Evolutionary conservation across 345 rosid genomes (phyloP), one percentile per base, ranked within the genome.

Genomic region (Brassica carinata): DNA sequence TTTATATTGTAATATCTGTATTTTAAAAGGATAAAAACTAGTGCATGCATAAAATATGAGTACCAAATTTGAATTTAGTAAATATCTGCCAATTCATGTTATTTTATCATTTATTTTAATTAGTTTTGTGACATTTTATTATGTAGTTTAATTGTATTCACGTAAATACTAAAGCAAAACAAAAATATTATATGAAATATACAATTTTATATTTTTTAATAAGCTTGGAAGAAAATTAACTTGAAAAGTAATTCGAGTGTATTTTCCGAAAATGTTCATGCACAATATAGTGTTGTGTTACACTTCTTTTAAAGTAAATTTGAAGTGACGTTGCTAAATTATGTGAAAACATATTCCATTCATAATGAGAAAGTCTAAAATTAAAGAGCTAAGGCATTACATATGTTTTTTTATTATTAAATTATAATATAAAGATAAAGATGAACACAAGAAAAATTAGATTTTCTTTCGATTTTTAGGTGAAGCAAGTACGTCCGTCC

Each of bases 331-430:
- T 34, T 4, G 1, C 5, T 23, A 43, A 72, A 48, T 18, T 15
- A 63, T 26, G 31, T 27, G 45, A 68, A 67, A 68, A 76, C 69
- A 77, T 69, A 77, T 77, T 48, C 0, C 5, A 2, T 69, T 77
- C 1, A 61, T 6, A 43, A 11, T 31, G 19, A 62, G 9, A 0
- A 62, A 45, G 5, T 30, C 8, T 8, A 14, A 63, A 29, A 29
- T 29, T 29, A 29, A 1, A 2, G 8, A 11, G 9, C 7, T 0
- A 27, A 29, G 31, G 31, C 31, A 29, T 71, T 64, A 77, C 81
- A 63, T 77, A 64, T 51, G 65, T 77, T 71, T 71, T 63, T 0
- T 8, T 30, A 7, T 77, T 70, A 78, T 51, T 48, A 64, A 5
- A 63, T 7, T 36, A 3, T 5, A 45, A 14, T 40, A 71, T 11